These are phyloP conservation scores for Claviceps pusilla DNA, from an alignment of 2,329 filamentous ascomycete species.

Conservation along the genomic window DNA sequence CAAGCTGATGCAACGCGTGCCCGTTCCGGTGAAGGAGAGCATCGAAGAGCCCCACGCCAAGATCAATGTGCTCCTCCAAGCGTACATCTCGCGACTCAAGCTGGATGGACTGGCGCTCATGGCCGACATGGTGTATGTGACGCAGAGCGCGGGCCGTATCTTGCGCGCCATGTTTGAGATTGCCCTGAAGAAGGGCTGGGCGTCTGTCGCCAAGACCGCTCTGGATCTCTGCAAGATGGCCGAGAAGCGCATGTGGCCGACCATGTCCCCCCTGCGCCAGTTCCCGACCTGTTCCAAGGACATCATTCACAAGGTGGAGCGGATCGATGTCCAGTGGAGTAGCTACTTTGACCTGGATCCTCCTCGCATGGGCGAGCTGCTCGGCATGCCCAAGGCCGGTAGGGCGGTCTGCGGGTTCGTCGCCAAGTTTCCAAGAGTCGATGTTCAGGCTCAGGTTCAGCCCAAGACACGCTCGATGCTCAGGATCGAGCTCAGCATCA, in stretches of 20 bases:
- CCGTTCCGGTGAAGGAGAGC: slow-evolving; percentile 92
- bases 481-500: slow-evolving; percentile 76
- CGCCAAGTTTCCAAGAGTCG: slow-evolving; percentile 81
- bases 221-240: slow-evolving; percentile 97
- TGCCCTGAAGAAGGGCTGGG: slow-evolving; percentile 91
- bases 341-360: slow-evolving; percentile 95
- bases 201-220: slow-evolving; percentile 79
- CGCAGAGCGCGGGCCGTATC: slow-evolving; percentile 92
- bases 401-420: slow-evolving; percentile 74
- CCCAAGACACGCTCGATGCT: slow-evolving; percentile 91
- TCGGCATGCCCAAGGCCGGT: slow-evolving; percentile 80
- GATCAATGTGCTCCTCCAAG: slow-evolving; percentile 93
- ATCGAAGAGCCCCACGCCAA: slow-evolving; percentile 95
- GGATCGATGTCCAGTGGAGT: slow-evolving; percentile 84
- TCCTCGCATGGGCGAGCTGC: slow-evolving; percentile 85
- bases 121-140: slow-evolving; percentile 98
- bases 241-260: slow-evolving; percentile 99
- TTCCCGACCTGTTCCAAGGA: slow-evolving; percentile 72
- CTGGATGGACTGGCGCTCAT: slow-evolving; percentile 88
- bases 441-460: slow-evolving; percentile 85
- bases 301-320: slow-evolving; percentile 80
- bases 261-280: slow-evolving; percentile 89
- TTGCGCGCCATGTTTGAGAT: slow-evolving; percentile 94
- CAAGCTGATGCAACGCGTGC: slow-evolving; percentile 76
- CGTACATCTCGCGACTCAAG: slow-evolving; percentile 88